Evolutionary conservation across 306 rosid species (phyloP).

Genomic region (Bauhinia variegata): DNA sequence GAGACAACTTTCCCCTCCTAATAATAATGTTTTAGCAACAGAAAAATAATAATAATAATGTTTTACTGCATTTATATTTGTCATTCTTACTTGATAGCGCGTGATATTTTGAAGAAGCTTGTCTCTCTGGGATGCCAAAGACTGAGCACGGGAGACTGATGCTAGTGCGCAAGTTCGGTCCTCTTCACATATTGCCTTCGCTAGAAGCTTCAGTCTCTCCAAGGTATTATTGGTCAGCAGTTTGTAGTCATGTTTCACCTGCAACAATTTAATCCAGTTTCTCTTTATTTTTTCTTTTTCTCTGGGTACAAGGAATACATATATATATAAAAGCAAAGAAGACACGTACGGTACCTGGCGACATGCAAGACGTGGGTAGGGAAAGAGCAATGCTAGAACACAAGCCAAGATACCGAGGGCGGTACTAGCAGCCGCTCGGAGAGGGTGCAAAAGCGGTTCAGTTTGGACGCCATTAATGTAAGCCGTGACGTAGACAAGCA

Average conservation of each 20-base stretch:
- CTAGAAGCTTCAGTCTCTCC: constrained; percentile 51
- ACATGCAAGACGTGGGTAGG: constrained; percentile 69
- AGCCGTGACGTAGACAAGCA: constrained; percentile 60
- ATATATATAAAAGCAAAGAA: too few relatives aligned
- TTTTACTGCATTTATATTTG: not conserved
- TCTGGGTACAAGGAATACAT: too few relatives aligned
- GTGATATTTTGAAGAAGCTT: constrained; percentile 42
- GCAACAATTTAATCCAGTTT: not conserved
- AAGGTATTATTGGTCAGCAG: constrained; percentile 46
- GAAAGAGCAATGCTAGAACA: constrained; percentile 63
- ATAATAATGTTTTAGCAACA: too few relatives aligned
- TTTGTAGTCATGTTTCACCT: constrained; percentile 57
- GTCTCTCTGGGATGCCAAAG: constrained; percentile 39
- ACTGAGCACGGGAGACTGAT: constrained; percentile 48
- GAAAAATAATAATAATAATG: not conserved
- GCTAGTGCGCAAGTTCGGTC: constrained; percentile 43
- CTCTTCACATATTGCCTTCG: constrained; percentile 52
- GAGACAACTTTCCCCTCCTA: too few relatives aligned
- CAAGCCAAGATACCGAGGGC: constrained; percentile 64
- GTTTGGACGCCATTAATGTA: constrained; percentile 41
- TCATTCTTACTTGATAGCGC: constrained; percentile 47
- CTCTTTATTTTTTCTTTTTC: too few relatives aligned
- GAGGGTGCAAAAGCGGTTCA: constrained; percentile 63
- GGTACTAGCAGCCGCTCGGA: constrained; percentile 62
- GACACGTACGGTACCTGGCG: constrained; percentile 38